phyloP scores from a whole-genome alignment of 2,329 filamentous ascomycete genomes.

The Scytalidium sp. region DNA sequence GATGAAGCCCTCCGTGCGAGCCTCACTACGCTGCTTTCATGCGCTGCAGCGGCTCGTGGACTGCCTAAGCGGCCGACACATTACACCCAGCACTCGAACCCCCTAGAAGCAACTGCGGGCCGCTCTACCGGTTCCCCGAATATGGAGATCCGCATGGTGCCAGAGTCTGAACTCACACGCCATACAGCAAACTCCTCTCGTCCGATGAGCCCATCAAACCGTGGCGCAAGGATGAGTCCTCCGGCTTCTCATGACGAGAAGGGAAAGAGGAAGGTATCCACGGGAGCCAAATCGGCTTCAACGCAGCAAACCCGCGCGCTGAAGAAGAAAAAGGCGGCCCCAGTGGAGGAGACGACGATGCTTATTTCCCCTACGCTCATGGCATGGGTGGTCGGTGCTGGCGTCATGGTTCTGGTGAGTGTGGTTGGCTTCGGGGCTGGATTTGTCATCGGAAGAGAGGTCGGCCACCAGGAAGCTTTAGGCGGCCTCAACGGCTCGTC shows the following conservation, averaged over 20 bases:
- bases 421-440: constrained; percentile 68
- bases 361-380: constrained; percentile 57
- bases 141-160: constrained; percentile 56
- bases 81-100: constrained; percentile 3
- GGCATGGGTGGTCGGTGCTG: constrained; percentile 63
- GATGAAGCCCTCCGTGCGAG: constrained; percentile 90
- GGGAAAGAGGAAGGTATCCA: constrained; percentile 44
- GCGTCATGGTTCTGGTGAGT: constrained; percentile 64
- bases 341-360: constrained; percentile 34
- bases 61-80: constrained; percentile 57
- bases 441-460: constrained; percentile 65
- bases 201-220: constrained; percentile 19
- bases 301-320: constrained; percentile 33
- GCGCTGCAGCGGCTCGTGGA: constrained; percentile 82
- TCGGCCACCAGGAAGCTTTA: constrained; percentile 55
- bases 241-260: constrained; percentile 35
- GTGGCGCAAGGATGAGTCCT: constrained; percentile 17
- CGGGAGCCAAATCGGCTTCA: constrained; percentile 11
- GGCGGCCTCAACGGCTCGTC: constrained; percentile 18
- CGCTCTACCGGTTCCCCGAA: constrained; percentile 36
- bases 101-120: constrained; percentile 27
- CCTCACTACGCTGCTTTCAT: constrained; percentile 93
- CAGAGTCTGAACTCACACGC: constrained; percentile 56
- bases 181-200: constrained; percentile 21
- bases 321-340: constrained; percentile 41